These are phyloP conservation scores for Lodderomyces theae DNA, from an alignment of 1,139 yeast genomes.

Conservation along the genomic window DNA sequence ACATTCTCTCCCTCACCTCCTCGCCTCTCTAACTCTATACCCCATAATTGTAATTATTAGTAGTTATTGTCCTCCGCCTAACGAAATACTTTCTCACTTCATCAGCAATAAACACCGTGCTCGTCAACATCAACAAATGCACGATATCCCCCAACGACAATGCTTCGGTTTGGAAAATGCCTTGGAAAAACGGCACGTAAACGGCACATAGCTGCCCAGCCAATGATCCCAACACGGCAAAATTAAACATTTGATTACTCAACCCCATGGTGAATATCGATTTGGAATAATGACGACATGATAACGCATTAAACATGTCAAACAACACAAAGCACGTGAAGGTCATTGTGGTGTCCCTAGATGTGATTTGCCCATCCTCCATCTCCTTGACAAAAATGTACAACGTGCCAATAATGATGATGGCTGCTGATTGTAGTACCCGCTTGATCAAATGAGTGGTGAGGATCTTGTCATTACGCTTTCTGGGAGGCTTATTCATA, in stretches of 20 bases:
- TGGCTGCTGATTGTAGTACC: constrained; percentile 68
- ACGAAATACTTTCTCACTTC: constrained; percentile 59
- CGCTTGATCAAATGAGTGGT: constrained; percentile 67
- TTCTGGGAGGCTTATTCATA: constrained; percentile 92
- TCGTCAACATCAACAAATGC: constrained; percentile 60
- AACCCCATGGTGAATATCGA: constrained; percentile 79
- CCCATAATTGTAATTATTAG: constrained; percentile 14
- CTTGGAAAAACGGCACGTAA: constrained; percentile 87
- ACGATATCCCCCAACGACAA: constrained; percentile 64
- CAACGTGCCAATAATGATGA: constrained; percentile 77
- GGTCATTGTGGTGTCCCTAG: constrained; percentile 98
- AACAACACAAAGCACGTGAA: constrained; percentile 92
- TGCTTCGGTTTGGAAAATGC: constrained; percentile 92
- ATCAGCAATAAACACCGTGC: constrained; percentile 82
- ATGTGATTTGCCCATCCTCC: constrained; percentile 76
- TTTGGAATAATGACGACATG: constrained; percentile 85
- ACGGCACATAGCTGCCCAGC: constrained; percentile 93
- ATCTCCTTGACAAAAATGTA: constrained; percentile 82
- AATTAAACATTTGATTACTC: constrained; percentile 80
- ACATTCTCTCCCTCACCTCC: too few relatives aligned
- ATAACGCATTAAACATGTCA: constrained; percentile 93
- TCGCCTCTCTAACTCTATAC: constrained; percentile 6
- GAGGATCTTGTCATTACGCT: constrained; percentile 76
- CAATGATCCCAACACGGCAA: constrained; percentile 87
- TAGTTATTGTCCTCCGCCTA: constrained; percentile 11